A percentile compares a stretch with the other conserved stretches of the same genome.
phyloP scores from a whole-genome alignment of 2,329 filamentous ascomycete species.

The Lasiodiplodia sp. region DNA sequence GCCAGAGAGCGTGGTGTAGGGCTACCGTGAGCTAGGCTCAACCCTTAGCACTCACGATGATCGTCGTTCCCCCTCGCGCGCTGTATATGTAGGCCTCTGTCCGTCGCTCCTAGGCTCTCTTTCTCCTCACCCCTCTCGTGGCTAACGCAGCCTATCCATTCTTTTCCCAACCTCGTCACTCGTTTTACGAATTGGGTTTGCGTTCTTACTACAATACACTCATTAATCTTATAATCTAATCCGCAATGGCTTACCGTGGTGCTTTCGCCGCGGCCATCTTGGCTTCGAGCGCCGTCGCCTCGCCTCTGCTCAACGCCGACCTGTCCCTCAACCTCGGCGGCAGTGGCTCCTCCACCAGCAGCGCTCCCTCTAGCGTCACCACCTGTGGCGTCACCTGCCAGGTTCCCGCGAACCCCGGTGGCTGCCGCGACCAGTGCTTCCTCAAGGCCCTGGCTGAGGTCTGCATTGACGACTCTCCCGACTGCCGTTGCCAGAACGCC shows the following conservation, averaged over 20 bases:
- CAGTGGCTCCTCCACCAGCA: conserved; percentile 8
- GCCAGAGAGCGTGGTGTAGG: background rate
- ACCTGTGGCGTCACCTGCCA: conserved; percentile 26
- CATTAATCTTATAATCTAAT: conserved; percentile 25
- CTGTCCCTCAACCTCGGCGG: conserved; percentile 8
- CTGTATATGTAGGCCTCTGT: conserved; percentile 22
- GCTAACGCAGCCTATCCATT: conserved; percentile 17
- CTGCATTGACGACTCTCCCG: conserved; percentile 24
- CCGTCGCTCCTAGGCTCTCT: background rate
- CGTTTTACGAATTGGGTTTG: conserved; percentile 28
- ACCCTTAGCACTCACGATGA: background rate
- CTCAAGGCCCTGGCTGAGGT: conserved; percentile 27
- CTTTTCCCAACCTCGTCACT: conserved; percentile 28
- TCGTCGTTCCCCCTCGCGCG: background rate
- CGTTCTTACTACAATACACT: conserved; percentile 15
- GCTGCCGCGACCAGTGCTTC: conserved; percentile 30
- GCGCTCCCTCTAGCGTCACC: conserved; percentile 2
- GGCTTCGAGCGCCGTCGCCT: conserved; percentile 7
- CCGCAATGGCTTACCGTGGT: conserved; percentile 25
- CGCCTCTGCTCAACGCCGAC: conserved; percentile 23
- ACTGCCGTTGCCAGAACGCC: conserved; percentile 29
- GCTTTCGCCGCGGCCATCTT: conserved; percentile 27
- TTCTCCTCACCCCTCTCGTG: conserved; percentile 26
- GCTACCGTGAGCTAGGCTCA: conserved; percentile 2
- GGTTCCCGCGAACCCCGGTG: conserved; percentile 19